phyloP scores from a whole-genome alignment of 2,329 filamentous ascomycete species.

The Aspergillus ustus region DNA sequence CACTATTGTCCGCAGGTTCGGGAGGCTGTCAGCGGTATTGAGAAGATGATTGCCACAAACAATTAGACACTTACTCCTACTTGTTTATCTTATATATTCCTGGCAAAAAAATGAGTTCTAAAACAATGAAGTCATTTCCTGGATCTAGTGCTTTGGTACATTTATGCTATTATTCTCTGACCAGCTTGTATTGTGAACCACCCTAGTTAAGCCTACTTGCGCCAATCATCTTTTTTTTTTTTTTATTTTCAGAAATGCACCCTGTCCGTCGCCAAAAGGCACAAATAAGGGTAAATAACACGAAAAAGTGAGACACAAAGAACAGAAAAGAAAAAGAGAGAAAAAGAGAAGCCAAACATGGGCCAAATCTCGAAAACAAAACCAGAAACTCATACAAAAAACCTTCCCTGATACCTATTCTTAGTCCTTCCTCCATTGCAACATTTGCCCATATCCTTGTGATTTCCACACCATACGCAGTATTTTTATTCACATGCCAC shows the following conservation, averaged over 20 bases:
- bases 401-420: neutral
- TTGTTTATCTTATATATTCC: slow-evolving; percentile 6
- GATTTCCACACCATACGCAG: neutral
- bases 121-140: neutral
- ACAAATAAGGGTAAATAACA: neutral
- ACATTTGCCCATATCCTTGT: neutral
- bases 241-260: neutral
- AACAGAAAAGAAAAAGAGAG: neutral
- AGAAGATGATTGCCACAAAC: slow-evolving; percentile 63
- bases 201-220: neutral
- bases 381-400: slow-evolving; percentile 3
- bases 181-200: neutral
- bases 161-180: neutral
- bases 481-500: neutral
- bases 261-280: neutral
- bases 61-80: slow-evolving; percentile 19
- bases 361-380: neutral
- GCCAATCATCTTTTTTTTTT: neutral
- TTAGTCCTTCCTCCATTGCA: neutral
- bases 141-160: neutral
- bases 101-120: neutral
- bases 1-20: slow-evolving; percentile 89
- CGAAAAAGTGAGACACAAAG: neutral
- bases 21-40: slow-evolving; percentile 71
- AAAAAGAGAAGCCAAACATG: neutral